Conservation (phyloP, 768 basidiomycete species). For the Suillus discolor region DNA sequence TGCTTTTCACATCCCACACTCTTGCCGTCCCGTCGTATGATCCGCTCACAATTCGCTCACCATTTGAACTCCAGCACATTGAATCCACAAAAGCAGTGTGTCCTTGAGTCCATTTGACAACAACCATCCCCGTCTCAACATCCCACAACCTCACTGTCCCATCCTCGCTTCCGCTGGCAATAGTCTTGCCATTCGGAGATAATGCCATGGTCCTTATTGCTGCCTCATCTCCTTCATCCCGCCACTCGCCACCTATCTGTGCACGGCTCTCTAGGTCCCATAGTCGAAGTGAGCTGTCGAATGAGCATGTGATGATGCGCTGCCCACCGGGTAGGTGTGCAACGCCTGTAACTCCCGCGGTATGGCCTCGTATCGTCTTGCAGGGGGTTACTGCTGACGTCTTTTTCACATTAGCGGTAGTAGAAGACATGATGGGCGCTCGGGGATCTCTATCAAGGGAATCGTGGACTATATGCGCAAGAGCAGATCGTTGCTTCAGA, state of each 20-base stretch:
- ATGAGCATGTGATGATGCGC: neutral
- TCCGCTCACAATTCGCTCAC: neutral
- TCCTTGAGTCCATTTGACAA: neutral
- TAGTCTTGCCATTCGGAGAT: neutral
- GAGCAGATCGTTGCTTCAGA: neutral
- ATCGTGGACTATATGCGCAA: neutral
- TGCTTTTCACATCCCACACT: neutral
- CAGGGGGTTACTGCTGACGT: neutral
- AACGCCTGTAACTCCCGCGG: rapidly evolving
- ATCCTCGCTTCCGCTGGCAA: neutral
- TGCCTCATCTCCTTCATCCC: neutral
- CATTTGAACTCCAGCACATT: neutral
- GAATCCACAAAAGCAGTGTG: neutral
- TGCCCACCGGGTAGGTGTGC: neutral
- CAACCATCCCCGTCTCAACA: neutral
- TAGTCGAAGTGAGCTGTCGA: neutral
- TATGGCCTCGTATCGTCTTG: neutral
- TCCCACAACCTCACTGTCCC: neutral
- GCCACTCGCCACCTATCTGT: neutral
- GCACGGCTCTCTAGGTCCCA: neutral
- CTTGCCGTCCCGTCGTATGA: neutral
- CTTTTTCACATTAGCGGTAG: neutral
- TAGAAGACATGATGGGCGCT: neutral
- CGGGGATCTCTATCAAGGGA: neutral
- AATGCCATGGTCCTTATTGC: neutral